Base-by-base conservation (phyloP, 1,284 basidiomycete genomes). In the Ustanciosporium gigantosporum region DNA sequence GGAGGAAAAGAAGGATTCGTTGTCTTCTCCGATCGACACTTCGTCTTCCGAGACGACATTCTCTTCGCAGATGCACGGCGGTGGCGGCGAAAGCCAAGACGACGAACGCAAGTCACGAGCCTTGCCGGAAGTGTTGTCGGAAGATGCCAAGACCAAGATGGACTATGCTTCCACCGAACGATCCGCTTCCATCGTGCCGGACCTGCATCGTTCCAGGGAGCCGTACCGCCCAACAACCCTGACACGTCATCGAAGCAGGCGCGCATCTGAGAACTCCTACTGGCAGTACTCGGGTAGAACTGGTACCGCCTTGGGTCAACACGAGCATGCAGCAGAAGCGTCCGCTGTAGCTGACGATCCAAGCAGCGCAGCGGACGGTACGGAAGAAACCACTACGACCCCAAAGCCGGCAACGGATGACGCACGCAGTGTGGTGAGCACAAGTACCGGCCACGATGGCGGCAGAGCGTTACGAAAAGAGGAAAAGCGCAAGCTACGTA, bases 301-400 rank as follows among this genome's bases (percentile, higher is more conserved):
- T 13, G 43, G 45, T 8, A 44, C 37, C 14, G 48, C 52, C 11
- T 11, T 45, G 19, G 39, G 41, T 20, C 61, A 61, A 40, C 48
- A 46, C 31, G 57, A 65, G 31, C 61, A 65, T 25, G 47, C 61
- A 5, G 44, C 53, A 20, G 59, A 57, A 23, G 35, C 45, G 9
- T 44, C 36, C 5, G 27, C 41, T 3, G n/a, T 9, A 11, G 27
- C 27, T 11, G 9, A 9, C n/a, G n/a, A n/a, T n/a, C n/a, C n/a
- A n/a, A n/a, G n/a, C n/a, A n/a, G n/a, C n/a, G n/a, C n/a, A n/a
- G n/a, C n/a, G n/a, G n/a, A n/a, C n/a, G n/a, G n/a, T n/a, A n/a
- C n/a, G n/a, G n/a, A n/a, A n/a, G n/a, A n/a, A n/a, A 29, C 27
- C 27, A 11, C 27, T 9, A 9, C 27, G 9, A 11, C n/a, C 27